A percentile compares a stretch with the other conserved stretches of the same genome.
Evolutionary conservation across 768 basidiomycete genomes (phyloP).

Genomic region (Xerocomus spinulosus): DNA sequence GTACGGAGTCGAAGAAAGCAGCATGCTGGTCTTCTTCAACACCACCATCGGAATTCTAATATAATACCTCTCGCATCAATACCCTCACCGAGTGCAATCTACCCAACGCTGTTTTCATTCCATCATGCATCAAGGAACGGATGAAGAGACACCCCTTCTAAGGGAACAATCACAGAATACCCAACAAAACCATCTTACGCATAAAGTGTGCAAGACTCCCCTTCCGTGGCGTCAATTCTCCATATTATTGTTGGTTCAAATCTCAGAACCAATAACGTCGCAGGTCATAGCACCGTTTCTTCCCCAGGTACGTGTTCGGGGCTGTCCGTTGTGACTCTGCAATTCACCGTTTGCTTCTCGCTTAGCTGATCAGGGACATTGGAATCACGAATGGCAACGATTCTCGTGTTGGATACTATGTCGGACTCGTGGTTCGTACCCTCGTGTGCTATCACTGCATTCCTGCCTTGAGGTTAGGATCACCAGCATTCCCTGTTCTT

Average conservation of each 20-base stretch:
- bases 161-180: conserved; percentile 8
- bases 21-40: too few relatives aligned
- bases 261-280: conserved; percentile 70
- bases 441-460: background rate
- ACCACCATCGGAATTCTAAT: too few relatives aligned
- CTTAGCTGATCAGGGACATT: conserved; percentile 28
- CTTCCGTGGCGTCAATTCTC: conserved; percentile 67
- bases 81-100: too few relatives aligned
- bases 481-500: conserved; percentile 46
- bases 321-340: background rate
- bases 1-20: too few relatives aligned
- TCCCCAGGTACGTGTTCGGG: conserved; percentile 43
- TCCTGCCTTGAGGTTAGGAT: background rate
- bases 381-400: conserved; percentile 43
- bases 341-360: background rate
- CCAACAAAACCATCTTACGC: conserved; percentile 14
- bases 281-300: conserved; percentile 74
- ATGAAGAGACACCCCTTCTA: conserved; percentile 63
- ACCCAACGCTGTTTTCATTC: too few relatives aligned
- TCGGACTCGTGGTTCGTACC: conserved; percentile 41
- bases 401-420: conserved; percentile 43
- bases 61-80: too few relatives aligned
- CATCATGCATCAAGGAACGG: conserved; percentile 21
- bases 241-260: conserved; percentile 63
- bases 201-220: conserved; percentile 41